Base-by-base conservation (phyloP, 257 asterid genomes). In the Verbena officinalis region DNA sequence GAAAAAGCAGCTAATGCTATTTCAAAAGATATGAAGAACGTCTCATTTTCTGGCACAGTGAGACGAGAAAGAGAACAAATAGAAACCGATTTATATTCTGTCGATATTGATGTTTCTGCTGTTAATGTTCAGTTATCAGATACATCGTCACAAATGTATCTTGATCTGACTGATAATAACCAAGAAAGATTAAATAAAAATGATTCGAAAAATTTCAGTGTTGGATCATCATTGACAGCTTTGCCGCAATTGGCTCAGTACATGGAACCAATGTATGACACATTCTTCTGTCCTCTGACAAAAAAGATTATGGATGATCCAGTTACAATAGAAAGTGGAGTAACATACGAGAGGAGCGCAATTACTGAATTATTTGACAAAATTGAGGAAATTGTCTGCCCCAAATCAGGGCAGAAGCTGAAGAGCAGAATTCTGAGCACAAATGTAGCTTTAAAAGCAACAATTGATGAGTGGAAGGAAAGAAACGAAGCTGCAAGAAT, bases 221-320 rank as follows among this genome's bases (percentile, higher is more conserved):
- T 14, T 55, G 79, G 69, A 43, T 78, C 84, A 0, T 75, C 85
- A 10, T 62, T 60, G 22, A 71, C 34, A 74, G 75, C 79, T 24
- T 44, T 74, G 49, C 85, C 81, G 10, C 76, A 73, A 31, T 42
- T 83, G 71, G 82, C 84, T 77, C 88, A 76, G 48, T 83, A 80
- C 73, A 67, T 79, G 78, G 96, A 89, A 66, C 96, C 95, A 11
- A 49, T 83, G 22, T 89, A 89, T 62, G 95, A 81, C 17, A 77
- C 91, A 0, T 89, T 89, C 67, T 86, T 77, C 65, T 89, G 96
- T 61, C 96, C 96, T 13, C 49, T 86, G 60, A 77, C 90, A 10
- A 81, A 83, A 51, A 74, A 67, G 82, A 74, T 89, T 30, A 82
- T 89, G 96, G 90, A 86, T 42, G 95, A 89, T 67, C 96, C 96